Evolutionary conservation across 306 rosid species (phyloP).

Genomic region (Vigna reflexopilosa): DNA sequence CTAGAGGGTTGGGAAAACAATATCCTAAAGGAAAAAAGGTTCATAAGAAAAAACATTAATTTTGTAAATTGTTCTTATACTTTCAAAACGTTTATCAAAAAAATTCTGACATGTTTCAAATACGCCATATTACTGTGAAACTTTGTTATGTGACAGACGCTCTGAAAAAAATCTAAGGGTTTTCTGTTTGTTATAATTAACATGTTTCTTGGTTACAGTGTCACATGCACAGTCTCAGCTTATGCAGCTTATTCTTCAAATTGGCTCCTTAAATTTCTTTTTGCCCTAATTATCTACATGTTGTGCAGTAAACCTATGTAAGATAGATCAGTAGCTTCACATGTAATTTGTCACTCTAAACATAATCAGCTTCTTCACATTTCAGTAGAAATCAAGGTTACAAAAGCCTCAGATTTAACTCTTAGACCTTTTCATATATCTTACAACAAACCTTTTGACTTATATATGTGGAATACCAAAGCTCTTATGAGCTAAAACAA

Average conservation of each 20-base stretch:
- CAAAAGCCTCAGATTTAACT: not conserved
- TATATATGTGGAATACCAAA: not conserved
- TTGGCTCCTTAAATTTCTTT: not conserved
- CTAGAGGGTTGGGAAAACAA: too few species aligned
- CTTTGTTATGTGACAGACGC: not conserved
- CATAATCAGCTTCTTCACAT: not conserved
- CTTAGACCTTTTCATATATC: conserved; percentile 1
- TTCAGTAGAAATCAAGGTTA: conserved; percentile 22
- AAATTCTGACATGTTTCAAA: too few species aligned
- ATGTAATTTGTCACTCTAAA: not conserved
- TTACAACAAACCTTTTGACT: conserved; percentile 25
- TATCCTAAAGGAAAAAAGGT: too few species aligned
- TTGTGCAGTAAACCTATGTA: not conserved
- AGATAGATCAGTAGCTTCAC: not conserved
- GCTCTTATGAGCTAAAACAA: not conserved
- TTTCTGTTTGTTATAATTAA: not conserved
- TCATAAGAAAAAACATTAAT: too few species aligned
- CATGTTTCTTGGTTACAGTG: not conserved
- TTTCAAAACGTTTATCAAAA: too few species aligned
- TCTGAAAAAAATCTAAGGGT: not conserved
- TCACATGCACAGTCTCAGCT: not conserved
- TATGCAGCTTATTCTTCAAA: not conserved
- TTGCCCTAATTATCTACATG: conserved; percentile 5
- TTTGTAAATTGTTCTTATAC: too few species aligned
- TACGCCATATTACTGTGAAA: not conserved